These are phyloP conservation scores for Mucor velutinosus DNA, from an alignment of 371 early-diverging fungal species.

Conservation along the genomic window DNA sequence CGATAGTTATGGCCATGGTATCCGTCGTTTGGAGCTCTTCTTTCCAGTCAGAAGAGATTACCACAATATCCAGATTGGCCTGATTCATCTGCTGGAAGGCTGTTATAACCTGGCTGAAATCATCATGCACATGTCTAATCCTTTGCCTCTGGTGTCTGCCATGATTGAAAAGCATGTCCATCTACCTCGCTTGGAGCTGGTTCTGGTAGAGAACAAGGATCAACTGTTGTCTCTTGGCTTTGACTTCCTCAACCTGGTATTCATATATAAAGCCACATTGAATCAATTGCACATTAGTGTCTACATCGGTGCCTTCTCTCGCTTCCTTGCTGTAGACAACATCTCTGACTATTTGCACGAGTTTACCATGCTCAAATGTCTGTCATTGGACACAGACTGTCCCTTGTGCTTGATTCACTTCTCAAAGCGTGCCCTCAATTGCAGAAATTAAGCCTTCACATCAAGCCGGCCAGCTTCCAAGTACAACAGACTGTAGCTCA, in stretches of 20 bases:
- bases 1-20: too few species aligned
- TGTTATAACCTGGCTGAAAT: background rate
- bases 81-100: too few species aligned
- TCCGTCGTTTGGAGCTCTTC: too few species aligned
- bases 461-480: background rate
- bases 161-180: background rate
- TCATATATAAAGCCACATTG: background rate
- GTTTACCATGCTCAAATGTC: background rate
- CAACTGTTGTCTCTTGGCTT: background rate
- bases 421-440: background rate
- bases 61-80: too few species aligned
- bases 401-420: background rate
- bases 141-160: background rate
- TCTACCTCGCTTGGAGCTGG: background rate
- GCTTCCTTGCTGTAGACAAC: background rate
- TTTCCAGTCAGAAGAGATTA: too few species aligned
- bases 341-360: background rate
- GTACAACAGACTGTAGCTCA: background rate
- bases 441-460: background rate
- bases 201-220: background rate
- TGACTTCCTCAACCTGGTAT: background rate
- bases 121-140: background rate
- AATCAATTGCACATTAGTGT: background rate
- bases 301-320: background rate
- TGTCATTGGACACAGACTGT: background rate